These are phyloP conservation scores for Pterocarpus santalinus DNA, from an alignment of 306 rosid genomes.

Conservation along the genomic window DNA sequence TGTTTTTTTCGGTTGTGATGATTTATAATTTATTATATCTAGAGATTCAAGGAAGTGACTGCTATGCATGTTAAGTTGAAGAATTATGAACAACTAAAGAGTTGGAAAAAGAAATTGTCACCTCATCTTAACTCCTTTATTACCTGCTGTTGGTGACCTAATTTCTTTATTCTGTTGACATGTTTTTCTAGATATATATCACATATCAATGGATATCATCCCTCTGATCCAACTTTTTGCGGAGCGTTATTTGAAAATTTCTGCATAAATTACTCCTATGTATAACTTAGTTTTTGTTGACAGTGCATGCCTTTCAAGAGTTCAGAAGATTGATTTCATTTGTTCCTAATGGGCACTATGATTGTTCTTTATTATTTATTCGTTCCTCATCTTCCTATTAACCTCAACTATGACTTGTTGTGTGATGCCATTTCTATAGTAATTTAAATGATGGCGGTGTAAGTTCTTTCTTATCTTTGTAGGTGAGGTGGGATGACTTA, in stretches of 20 bases:
- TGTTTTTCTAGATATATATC: not conserved
- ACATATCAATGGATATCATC: not conserved
- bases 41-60: conserved; percentile 11
- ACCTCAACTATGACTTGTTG: not conserved
- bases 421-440: not conserved
- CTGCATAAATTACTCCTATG: not conserved
- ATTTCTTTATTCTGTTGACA: not conserved
- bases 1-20: not conserved
- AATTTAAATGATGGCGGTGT: conserved; percentile 21
- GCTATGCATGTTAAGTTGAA: not conserved
- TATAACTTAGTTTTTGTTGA: not conserved
- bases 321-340: not conserved
- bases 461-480: conserved; percentile 35
- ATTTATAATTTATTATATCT: not conserved
- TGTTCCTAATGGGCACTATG: not conserved
- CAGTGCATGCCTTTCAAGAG: not conserved
- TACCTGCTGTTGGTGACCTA: not conserved
- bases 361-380: not conserved
- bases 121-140: too few species aligned
- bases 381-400: not conserved
- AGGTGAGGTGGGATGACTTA: conserved; percentile 97
- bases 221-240: not conserved
- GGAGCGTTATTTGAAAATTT: not conserved
- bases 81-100: not conserved
- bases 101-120: too few species aligned